Base-by-base conservation (phyloP, 2,329 filamentous ascomycete species). In the Aspergillus sp. region DNA sequence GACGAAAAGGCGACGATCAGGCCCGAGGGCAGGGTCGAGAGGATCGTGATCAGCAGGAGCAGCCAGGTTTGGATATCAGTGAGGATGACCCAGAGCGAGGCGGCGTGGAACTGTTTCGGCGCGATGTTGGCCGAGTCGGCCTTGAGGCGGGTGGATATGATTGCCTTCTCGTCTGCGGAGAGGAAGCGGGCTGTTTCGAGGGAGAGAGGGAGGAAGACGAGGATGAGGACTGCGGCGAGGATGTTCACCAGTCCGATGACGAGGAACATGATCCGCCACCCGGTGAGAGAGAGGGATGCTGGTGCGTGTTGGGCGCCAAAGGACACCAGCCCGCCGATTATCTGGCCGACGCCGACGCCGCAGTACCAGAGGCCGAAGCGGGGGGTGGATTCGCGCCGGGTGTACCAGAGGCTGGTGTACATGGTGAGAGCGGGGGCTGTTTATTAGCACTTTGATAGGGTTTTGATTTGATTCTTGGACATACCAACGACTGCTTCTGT, bases 1-100 rank as follows among this genome's bases (percentile, higher is more conserved):
- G 73, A 70, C 11, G 74, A 76, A 61, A 78, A 81, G 31, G 75
- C 78, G 17, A 73, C 76, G 14, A 81, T 70, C 4, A 77, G 77
- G 12, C 78, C 78, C 53, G 77, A 80, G 1, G 76, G 76, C 15
- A 79, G 73, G 23, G 66, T 63, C 46, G 64, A 72, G 1, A 73
- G 62, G 48, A 77, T 70, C 2, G 70, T 74, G n/a, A 70, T 37
- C 61, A 70, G 44, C 7, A 64, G 60, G 1, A 68, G 43, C 17
- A 68, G 43, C 58, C 60, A 66, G 0, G 64, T 69, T 41, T 68
- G 67, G 1, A 64, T 15, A 44, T 69, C 64, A 1, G 48, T 52
- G 12, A 67, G 56, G 2, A 63, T 60, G 23, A 65, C 62, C 3
- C 64, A 25, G 2, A 70, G 55, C n/a, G 64, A 67, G 6, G 57